Evolutionary conservation across 2,329 filamentous ascomycete genomes (phyloP), one percentile per base, ranked within the genome.

Genomic region (Calonectria fujianensis): DNA sequence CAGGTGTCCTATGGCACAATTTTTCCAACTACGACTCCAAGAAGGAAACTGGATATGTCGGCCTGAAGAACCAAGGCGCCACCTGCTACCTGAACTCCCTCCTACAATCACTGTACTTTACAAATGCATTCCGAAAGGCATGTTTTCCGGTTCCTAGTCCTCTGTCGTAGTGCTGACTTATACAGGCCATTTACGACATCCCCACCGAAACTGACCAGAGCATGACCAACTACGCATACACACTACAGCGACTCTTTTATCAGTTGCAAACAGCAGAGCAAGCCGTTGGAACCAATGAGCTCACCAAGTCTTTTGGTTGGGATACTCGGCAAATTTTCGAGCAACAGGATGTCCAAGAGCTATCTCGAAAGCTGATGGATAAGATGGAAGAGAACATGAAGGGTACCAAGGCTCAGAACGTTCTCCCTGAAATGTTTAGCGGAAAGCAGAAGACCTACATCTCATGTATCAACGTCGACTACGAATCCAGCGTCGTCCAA

Each of bases 361-460:
- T 99, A 41, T 98, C 96, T 41, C 92, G 97, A 72, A 98, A 98
- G 84, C 89, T 99, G 76, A 99, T 99, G 94, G 97, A 99, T 85
- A 93, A 95, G 74, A 93, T 99, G 86, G 97, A 99, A 83, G 94
- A 97, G 82, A 96, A 95, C 84, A 99, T 99, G 97, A 99, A 99
- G 86, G 96, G 95, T 59, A 98, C 97, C 2, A 92, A 94, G 66
- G 95, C 95, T 16, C 95, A 98, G 83, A 97, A 96, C 79, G 94
- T 96, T 2, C 89, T 99, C 11, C 93, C 96, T 1, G 93, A 94
- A 76, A 94, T 99, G 88, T 98, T 99, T 82, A 96, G 97, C 73
- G 97, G 97, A 72, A 98, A 98, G 86, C 96, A 97, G 85, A 98
- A 98, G 88, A 99, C 97, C 0, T 99, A 98, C 85, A 97, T 99